Evolutionary conservation across 2,329 filamentous ascomycete genomes (phyloP).

Genomic region (Pestalotiopsis sp.): DNA sequence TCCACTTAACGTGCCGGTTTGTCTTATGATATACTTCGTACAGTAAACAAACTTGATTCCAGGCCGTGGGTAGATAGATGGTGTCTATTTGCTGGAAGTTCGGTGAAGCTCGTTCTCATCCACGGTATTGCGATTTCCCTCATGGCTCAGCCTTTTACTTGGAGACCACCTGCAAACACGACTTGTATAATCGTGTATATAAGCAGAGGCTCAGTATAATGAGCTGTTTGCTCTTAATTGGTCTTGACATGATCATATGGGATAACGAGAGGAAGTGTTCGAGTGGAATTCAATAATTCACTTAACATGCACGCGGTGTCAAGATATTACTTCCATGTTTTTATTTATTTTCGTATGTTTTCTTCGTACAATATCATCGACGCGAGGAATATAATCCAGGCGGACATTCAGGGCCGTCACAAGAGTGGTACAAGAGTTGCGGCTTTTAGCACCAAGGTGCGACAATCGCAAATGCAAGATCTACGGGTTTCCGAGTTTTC

Average conservation of each 20-base stretch:
- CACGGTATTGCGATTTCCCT: too few relatives aligned
- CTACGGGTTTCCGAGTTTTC: conserved; percentile 1
- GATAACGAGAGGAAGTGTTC: too few relatives aligned
- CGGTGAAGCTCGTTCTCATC: too few relatives aligned
- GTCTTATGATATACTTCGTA: too few relatives aligned
- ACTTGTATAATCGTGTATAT: too few relatives aligned
- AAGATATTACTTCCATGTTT: neutral
- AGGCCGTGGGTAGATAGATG: too few relatives aligned
- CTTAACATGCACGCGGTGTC: neutral
- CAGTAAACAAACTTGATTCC: too few relatives aligned
- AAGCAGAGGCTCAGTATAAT: too few relatives aligned
- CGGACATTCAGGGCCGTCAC: neutral
- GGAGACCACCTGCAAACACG: too few relatives aligned
- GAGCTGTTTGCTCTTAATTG: neutral
- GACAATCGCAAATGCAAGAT: neutral
- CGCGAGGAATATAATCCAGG: neutral
- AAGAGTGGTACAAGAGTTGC: neutral
- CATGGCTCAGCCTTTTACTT: too few relatives aligned
- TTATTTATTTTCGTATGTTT: neutral
- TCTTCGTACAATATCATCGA: neutral
- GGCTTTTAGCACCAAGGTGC: neutral
- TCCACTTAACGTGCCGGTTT: neutral
- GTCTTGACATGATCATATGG: neutral
- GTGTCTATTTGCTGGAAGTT: too few relatives aligned
- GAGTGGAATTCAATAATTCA: neutral